phyloP scores from a whole-genome alignment of 768 basidiomycete genomes.

The Dioszegia crocea region DNA sequence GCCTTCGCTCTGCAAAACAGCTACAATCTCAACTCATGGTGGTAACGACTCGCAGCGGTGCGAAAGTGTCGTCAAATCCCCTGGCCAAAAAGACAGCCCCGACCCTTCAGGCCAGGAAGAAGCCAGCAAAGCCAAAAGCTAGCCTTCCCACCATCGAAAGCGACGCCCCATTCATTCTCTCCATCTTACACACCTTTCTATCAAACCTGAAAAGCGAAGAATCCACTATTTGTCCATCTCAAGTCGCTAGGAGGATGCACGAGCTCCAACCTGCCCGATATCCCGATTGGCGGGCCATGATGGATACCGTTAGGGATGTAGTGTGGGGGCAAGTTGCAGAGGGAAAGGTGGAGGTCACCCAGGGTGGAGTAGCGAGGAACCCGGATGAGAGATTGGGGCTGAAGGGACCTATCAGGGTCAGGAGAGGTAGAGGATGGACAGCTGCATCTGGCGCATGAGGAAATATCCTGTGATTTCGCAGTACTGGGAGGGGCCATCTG shows the following conservation, averaged over 20 bases:
- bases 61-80: too few species aligned
- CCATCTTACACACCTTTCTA: constrained; percentile 17
- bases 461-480: too few species aligned
- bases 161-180: not conserved
- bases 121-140: not conserved
- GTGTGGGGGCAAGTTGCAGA: constrained; percentile 30
- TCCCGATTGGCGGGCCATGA: constrained; percentile 35
- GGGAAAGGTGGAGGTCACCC: constrained; percentile 32
- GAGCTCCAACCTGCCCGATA: constrained; percentile 10
- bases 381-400: constrained; percentile 20
- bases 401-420: constrained; percentile 39
- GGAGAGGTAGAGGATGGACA: constrained; percentile 17
- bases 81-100: too few species aligned
- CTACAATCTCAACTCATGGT: too few species aligned
- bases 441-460: too few species aligned
- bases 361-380: constrained; percentile 23
- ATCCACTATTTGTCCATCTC: constrained; percentile 39
- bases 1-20: too few species aligned
- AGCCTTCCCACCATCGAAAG: not conserved
- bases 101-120: not conserved
- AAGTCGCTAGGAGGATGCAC: constrained; percentile 32
- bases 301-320: constrained; percentile 32
- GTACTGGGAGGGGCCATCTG: too few species aligned
- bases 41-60: too few species aligned
- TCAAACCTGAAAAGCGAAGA: constrained; percentile 4